A percentile compares a stretch with the other conserved stretches of the same genome.
These are phyloP conservation scores for Stenogyne calaminthoides DNA, from an alignment of 305 asterid species.

Conservation along the genomic window DNA sequence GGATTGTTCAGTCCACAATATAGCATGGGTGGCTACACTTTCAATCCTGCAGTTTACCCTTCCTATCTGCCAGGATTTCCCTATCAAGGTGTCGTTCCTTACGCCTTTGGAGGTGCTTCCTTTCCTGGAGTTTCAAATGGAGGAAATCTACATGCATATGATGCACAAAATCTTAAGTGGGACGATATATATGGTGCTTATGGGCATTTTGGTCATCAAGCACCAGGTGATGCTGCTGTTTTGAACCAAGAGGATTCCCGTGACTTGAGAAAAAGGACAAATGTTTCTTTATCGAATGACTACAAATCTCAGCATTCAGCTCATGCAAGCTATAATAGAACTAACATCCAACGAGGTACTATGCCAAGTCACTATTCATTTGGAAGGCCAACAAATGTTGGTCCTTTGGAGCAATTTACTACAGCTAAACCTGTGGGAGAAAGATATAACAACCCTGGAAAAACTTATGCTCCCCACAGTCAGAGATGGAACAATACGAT, in stretches of 20 bases:
- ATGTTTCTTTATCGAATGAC: conserved; percentile 37
- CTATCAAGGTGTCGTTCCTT: conserved; percentile 45
- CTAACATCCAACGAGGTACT: conserved; percentile 47
- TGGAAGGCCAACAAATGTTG: conserved; percentile 40
- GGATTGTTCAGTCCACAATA: conserved; percentile 62
- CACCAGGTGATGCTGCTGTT: conserved; percentile 37
- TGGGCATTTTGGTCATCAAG: conserved; percentile 46
- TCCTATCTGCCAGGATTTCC: conserved; percentile 61
- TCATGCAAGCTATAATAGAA: conserved; percentile 36
- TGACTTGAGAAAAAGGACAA: conserved; percentile 42
- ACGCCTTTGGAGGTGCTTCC: conserved; percentile 39
- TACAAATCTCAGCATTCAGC: conserved; percentile 41
- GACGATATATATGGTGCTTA: conserved; percentile 47
- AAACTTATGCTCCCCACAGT: conserved; percentile 37
- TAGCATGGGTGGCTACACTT: conserved; percentile 49
- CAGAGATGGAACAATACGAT: conserved; percentile 36
- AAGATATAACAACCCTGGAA: conserved; percentile 46
- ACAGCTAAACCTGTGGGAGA: conserved; percentile 47
- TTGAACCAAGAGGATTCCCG: conserved; percentile 43
- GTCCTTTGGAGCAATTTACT: conserved; percentile 8
- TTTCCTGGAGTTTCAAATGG: conserved; percentile 45
- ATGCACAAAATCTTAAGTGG: conserved; percentile 53
- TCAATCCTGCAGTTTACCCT: conserved; percentile 50
- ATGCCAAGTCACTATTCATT: conserved; percentile 42
- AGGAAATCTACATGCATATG: conserved; percentile 42